These are phyloP conservation scores for Bisporella sp. DNA, from an alignment of 2,329 filamentous ascomycete genomes.

Conservation along the genomic window DNA sequence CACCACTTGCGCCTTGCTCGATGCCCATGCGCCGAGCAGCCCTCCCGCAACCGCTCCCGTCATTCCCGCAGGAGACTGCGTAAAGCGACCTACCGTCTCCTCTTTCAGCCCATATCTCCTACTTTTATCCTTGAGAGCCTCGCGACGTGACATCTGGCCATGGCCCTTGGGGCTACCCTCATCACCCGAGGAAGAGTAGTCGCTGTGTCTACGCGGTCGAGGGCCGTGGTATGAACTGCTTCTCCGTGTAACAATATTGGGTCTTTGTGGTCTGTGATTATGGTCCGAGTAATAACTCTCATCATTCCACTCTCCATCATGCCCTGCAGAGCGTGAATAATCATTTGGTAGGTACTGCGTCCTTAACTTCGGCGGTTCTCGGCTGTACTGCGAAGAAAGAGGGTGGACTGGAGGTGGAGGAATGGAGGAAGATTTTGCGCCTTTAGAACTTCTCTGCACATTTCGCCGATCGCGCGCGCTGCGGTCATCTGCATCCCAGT, in stretches of 20 bases:
- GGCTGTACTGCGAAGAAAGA: background rate
- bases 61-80: slow-evolving; percentile 13
- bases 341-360: background rate
- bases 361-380: slow-evolving; percentile 1
- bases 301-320: background rate
- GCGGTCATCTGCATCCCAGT: background rate
- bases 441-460: background rate
- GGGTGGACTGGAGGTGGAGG: background rate
- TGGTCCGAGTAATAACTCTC: slow-evolving; percentile 11
- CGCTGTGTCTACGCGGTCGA: background rate
- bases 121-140: slow-evolving; percentile 7
- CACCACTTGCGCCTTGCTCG: slow-evolving; percentile 16
- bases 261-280: slow-evolving; percentile 1
- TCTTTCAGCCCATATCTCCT: slow-evolving; percentile 17
- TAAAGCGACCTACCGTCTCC: slow-evolving; percentile 16
- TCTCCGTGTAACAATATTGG: slow-evolving; percentile 5
- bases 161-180: background rate
- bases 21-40: slow-evolving; percentile 20
- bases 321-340: background rate
- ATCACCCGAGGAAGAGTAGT: background rate
- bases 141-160: background rate
- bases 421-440: background rate
- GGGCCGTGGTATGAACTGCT: slow-evolving; percentile 13
- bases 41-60: slow-evolving; percentile 18
- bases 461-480: background rate